Evolutionary conservation across 2,329 filamentous ascomycete genomes (phyloP).

Genomic region (Colletotrichum sublineola): DNA sequence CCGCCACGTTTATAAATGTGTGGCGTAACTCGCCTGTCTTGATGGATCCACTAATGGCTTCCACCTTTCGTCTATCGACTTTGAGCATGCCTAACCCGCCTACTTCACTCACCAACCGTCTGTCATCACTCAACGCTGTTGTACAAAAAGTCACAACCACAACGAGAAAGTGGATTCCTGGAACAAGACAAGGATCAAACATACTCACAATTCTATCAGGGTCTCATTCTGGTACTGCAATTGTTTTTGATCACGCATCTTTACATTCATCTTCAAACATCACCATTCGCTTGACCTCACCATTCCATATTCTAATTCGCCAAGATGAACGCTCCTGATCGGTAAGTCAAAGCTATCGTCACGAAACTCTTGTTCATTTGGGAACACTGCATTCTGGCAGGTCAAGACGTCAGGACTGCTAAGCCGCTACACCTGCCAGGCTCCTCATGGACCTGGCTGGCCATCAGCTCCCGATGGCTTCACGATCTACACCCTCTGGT

Average conservation of each 20-base stretch:
- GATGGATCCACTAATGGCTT: conserved; percentile 19
- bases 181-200: neutral
- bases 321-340: conserved; percentile 33
- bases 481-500: neutral
- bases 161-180: neutral
- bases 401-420: neutral
- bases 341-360: neutral
- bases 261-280: neutral
- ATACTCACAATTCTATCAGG: neutral
- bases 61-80: conserved; percentile 1
- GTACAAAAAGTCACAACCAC: neutral
- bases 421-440: neutral
- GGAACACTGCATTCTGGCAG: neutral
- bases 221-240: neutral
- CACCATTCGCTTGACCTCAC: neutral
- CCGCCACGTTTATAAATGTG: conserved; percentile 17
- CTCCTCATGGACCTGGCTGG: neutral
- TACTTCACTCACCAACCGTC: conserved; percentile 5
- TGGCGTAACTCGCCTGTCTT: conserved; percentile 21
- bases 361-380: neutral
- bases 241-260: neutral
- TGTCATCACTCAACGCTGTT: neutral
- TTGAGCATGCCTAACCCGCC: conserved; percentile 1
- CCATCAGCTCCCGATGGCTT: conserved; percentile 1
- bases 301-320: neutral